A percentile compares a stretch with the other conserved stretches of the same genome.
These are phyloP conservation scores for Calonectria pseudoturangicola DNA, from an alignment of 2,329 filamentous ascomycete species.

Conservation along the genomic window DNA sequence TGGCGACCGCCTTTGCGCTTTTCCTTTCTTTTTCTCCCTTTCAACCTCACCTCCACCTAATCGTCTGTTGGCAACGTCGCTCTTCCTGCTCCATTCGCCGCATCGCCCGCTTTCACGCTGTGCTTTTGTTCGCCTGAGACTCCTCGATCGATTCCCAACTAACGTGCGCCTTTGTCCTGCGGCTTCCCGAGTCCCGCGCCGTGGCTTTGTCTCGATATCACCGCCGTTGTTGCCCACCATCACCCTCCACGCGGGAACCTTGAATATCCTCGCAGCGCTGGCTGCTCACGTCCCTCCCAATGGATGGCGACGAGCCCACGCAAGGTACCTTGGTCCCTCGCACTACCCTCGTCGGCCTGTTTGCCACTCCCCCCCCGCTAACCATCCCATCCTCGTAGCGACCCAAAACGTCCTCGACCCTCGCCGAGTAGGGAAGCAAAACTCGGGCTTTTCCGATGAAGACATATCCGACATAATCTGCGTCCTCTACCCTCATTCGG, in stretches of 20 bases:
- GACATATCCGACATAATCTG: constrained; percentile 93
- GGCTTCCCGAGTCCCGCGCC: constrained; percentile 42
- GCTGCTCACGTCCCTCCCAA: constrained; percentile 60
- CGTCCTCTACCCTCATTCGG: constrained; percentile 87
- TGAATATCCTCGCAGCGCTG: constrained; percentile 50
- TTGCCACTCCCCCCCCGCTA: constrained; percentile 37
- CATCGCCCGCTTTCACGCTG: constrained; percentile 23
- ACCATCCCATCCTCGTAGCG: constrained; percentile 64
- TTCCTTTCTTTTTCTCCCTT: constrained; percentile 40
- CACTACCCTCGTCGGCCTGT: neutral
- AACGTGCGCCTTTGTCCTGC: constrained; percentile 36
- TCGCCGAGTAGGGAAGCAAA: constrained; percentile 84
- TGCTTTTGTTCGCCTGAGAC: constrained; percentile 39
- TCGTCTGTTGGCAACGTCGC: constrained; percentile 27
- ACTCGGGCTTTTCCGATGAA: constrained; percentile 87
- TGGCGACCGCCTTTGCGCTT: constrained; percentile 33
- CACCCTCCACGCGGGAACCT: constrained; percentile 44
- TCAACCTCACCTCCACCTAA: constrained; percentile 33
- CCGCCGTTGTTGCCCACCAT: constrained; percentile 34
- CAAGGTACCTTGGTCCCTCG: constrained; percentile 59
- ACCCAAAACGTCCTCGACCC: constrained; percentile 90
- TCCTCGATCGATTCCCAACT: constrained; percentile 19
- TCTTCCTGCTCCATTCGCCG: constrained; percentile 31
- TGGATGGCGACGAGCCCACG: constrained; percentile 67
- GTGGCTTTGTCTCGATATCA: constrained; percentile 33